Evolutionary conservation across 331 rosid species (phyloP).

Genomic region (Pyracantha coccinea): DNA sequence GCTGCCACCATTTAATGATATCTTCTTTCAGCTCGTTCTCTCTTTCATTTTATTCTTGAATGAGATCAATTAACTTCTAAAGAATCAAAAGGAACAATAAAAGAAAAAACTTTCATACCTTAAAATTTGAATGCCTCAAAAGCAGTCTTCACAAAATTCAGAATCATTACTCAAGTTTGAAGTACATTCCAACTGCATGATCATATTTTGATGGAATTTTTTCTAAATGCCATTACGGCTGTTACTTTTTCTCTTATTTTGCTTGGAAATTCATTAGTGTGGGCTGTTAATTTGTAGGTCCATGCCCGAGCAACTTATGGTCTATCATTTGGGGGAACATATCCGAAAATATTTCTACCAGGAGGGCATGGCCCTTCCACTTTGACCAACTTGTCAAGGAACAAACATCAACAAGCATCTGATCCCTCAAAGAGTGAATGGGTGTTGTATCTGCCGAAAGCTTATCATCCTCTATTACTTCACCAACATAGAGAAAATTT

Average conservation of each 20-base stretch:
- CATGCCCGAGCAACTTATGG: constrained; percentile 89
- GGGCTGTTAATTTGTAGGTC: constrained; percentile 43
- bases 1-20: constrained; percentile 14
- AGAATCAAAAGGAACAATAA: neutral
- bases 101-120: neutral
- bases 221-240: neutral
- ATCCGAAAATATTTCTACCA: constrained; percentile 51
- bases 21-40: constrained; percentile 8
- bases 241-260: constrained; percentile 1
- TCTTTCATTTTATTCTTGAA: neutral
- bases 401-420: constrained; percentile 21
- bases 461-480: constrained; percentile 78
- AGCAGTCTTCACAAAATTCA: neutral
- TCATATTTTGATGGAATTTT: neutral
- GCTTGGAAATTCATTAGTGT: neutral
- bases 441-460: constrained; percentile 66
- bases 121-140: neutral
- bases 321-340: constrained; percentile 69
- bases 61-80: neutral
- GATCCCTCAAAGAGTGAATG: constrained; percentile 44
- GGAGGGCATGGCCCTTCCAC: constrained; percentile 29
- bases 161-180: neutral
- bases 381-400: constrained; percentile 19
- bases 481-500: constrained; percentile 52
- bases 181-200: neutral